phyloP scores from a whole-genome alignment of 177 flowering plant species.

The Vitis hybrid region DNA sequence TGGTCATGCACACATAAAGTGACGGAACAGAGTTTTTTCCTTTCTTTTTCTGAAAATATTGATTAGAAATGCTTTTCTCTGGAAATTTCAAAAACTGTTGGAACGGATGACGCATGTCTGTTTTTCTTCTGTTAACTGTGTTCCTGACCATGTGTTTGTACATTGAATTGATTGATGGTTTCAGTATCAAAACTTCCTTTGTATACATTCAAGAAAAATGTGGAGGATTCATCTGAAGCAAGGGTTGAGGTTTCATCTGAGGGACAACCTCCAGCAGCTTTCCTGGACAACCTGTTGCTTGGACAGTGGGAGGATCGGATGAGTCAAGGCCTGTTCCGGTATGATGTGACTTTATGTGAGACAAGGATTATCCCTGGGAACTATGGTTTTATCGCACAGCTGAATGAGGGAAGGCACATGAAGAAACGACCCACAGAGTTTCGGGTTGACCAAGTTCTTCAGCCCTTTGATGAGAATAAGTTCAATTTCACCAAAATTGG shows the following conservation, averaged over 20 bases:
- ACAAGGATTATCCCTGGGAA: constrained; percentile 62
- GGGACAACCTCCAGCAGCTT: constrained; percentile 24
- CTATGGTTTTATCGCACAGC: constrained; percentile 69
- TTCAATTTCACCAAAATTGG: constrained; percentile 89
- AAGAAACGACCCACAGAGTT: constrained; percentile 86
- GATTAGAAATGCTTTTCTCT: too few relatives aligned
- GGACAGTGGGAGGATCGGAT: constrained; percentile 80
- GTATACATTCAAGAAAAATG: constrained; percentile 34
- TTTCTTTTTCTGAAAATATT: too few relatives aligned
- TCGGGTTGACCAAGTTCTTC: constrained; percentile 70
- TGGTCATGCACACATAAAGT: too few relatives aligned
- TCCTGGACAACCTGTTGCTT: constrained; percentile 35
- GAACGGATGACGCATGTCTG: too few relatives aligned
- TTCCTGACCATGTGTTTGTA: not conserved
- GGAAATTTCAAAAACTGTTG: too few relatives aligned
- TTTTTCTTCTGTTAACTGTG: too few relatives aligned
- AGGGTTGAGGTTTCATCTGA: constrained; percentile 6
- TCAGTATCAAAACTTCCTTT: constrained; percentile 46
- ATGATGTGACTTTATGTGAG: constrained; percentile 74
- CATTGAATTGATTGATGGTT: not conserved
- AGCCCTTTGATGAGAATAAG: constrained; percentile 68
- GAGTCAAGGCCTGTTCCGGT: constrained; percentile 68
- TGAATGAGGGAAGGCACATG: constrained; percentile 80
- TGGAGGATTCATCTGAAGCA: constrained; percentile 1
- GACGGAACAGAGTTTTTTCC: too few relatives aligned